Base-by-base conservation (phyloP, 192 early-diverging fungal species). In the Backusella mclennaniae region DNA sequence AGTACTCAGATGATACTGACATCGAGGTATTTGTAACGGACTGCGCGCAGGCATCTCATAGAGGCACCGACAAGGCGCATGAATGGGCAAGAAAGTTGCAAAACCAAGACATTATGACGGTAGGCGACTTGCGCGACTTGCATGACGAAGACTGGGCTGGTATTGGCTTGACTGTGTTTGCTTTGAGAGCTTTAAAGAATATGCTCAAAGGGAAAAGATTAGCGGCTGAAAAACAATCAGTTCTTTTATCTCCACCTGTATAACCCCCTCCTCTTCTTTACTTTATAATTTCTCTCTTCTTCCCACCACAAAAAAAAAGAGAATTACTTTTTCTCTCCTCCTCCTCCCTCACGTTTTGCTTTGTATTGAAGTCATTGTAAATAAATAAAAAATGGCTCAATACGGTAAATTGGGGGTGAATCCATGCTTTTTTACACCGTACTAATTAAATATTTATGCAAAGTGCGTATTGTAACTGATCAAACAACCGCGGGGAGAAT, bases 31-130 rank as follows among this genome's bases (percentile, higher is more conserved):
- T 94, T 78, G 93, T 94, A 26, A 77, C 75, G 12, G 91, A 94
- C 70, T 87, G 87, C 23, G 92, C 91, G 17, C 67, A 85, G 38
- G 90, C 87, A 1, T 87, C 86, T 7, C 90, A 94, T 72, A 87
- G 92, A 4, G 85, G 86, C 19, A 52, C 84, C 19, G 92, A 94
- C 53, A 94, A 94, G 75, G 93, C 91, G 6, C 84, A 87, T 29
- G 91, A 94, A 73, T 94, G 93, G 93, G 77, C 90, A 8, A 80
- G 81, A 8, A 90, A 89, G 76, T 83, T 94, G n/a, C 87, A 94
- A 67, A 85, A 84, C 35, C 92, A 94, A 80, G 93, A 94, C 76
- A 88, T 94, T 46, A 90, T 93, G 92, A 93, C 92, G 0, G 90
- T 94, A 36, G 93, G 92, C 8, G 92, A 94, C 73, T 71, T 94